Conservation (phyloP, 768 basidiomycete genomes). For the Podaxis sp. region DNA sequence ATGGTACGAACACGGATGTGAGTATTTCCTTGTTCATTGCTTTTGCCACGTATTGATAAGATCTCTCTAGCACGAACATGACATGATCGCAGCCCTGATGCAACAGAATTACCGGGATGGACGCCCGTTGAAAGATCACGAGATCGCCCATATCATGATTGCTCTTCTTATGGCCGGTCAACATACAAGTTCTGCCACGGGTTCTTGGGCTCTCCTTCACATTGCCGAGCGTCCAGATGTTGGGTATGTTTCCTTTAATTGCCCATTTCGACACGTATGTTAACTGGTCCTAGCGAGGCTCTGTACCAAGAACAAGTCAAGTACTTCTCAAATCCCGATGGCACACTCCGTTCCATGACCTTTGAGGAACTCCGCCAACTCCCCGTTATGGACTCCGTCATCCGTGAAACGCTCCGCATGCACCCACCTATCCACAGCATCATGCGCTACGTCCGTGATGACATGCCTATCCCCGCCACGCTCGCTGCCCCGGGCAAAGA, state of each 20-base stretch:
- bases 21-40: conserved; percentile 14
- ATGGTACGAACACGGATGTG: conserved; percentile 41
- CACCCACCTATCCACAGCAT: conserved; percentile 97
- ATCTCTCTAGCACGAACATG: conserved; percentile 59
- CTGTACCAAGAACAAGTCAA: conserved; percentile 90
- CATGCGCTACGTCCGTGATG: conserved; percentile 87
- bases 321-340: conserved; percentile 76
- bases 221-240: conserved; percentile 74
- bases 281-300: conserved; percentile 52
- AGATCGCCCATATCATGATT: conserved; percentile 98
- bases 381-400: conserved; percentile 82
- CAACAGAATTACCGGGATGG: conserved; percentile 86
- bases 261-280: background rate
- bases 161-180: conserved; percentile 99
- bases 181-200: conserved; percentile 93
- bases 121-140: conserved; percentile 73
- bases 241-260: conserved; percentile 51
- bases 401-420: conserved; percentile 90
- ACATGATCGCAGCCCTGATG: conserved; percentile 90
- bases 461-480: conserved; percentile 78
- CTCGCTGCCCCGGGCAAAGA: conserved; percentile 79
- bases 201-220: conserved; percentile 89
- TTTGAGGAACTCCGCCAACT: conserved; percentile 86
- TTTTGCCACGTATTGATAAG: background rate
- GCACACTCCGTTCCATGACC: conserved; percentile 74